Conservation (phyloP, 2,329 filamentous ascomycete genomes). For the Ophiostoma montium region DNA sequence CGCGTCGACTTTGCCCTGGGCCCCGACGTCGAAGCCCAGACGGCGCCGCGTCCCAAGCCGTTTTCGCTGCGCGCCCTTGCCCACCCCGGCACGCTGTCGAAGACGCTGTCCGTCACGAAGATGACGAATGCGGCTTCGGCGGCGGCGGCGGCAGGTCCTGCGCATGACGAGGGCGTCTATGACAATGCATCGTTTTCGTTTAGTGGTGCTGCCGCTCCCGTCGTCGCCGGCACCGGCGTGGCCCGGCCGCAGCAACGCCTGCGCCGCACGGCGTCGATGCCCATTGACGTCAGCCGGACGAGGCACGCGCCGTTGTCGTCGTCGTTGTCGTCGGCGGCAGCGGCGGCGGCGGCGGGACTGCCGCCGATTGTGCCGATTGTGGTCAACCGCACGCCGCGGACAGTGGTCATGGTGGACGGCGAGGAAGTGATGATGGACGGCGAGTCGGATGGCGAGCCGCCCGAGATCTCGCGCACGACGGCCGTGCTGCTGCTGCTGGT, state of each 20-base stretch:
- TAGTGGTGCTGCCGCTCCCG: background rate
- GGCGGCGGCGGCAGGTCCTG: background rate
- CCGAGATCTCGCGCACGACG: slow-evolving; percentile 26
- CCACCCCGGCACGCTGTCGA: slow-evolving; percentile 33
- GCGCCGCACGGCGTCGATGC: slow-evolving; percentile 43
- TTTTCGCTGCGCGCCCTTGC: slow-evolving; percentile 26
- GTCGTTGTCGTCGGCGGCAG: too few species aligned
- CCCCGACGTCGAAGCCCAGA: slow-evolving; percentile 20
- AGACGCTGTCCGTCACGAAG: slow-evolving; percentile 44
- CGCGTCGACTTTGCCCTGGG: slow-evolving; percentile 31
- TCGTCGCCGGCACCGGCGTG: background rate
- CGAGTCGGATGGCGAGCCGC: slow-evolving; percentile 20
- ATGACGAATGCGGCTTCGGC: slow-evolving; percentile 23
- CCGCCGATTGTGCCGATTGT: slow-evolving; percentile 20
- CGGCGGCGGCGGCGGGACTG: too few species aligned
- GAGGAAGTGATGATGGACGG: slow-evolving; percentile 10
- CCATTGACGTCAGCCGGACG: slow-evolving; percentile 18
- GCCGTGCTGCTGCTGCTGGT: slow-evolving; percentile 37
- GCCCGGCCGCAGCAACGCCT: slow-evolving; percentile 8
- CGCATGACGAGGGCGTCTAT: background rate
- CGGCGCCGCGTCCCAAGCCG: slow-evolving; percentile 19
- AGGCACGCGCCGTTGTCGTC: slow-evolving; percentile 12
- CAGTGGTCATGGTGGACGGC: background rate
- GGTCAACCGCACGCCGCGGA: slow-evolving; percentile 17
- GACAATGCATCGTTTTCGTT: background rate